Conservation (phyloP, 176 grass and related monocot genomes). For the Oryza punctata region DNA sequence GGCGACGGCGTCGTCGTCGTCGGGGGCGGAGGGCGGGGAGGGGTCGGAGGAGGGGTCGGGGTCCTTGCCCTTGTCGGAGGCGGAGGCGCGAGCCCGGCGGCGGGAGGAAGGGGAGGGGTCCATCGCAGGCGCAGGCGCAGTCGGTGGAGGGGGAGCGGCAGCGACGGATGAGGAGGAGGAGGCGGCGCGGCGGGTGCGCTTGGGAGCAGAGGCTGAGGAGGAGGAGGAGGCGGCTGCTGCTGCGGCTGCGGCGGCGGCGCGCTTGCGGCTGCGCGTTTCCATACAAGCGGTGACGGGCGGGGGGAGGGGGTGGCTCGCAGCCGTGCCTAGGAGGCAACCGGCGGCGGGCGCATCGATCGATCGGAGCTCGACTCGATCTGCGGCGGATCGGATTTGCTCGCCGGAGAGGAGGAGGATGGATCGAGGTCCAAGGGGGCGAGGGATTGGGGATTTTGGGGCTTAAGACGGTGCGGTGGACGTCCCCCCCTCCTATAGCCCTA, state of each 20-base stretch:
- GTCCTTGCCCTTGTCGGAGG: constrained; percentile 80
- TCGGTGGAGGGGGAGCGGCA: not conserved
- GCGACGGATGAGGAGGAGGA: constrained; percentile 45
- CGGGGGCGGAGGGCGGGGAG: constrained; percentile 24
- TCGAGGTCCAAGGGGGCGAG: not conserved
- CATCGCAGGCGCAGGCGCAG: not conserved
- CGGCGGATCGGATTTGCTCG: not conserved
- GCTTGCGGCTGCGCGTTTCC: constrained; percentile 99
- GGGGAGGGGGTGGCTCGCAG: constrained; percentile 17
- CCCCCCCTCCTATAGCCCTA: too few relatives aligned
- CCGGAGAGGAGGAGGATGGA: not conserved
- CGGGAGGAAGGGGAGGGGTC: constrained; percentile 60
- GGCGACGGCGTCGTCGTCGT: constrained; percentile 49
- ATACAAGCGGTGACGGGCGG: constrained; percentile 52
- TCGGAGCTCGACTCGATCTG: not conserved
- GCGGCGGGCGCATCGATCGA: constrained; percentile 30
- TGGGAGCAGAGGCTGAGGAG: constrained; percentile 33
- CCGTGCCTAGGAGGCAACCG: constrained; percentile 45
- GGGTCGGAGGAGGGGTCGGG: constrained; percentile 49
- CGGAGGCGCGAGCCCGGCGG: constrained; percentile 43
- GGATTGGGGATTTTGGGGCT: not conserved
- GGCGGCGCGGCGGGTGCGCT: constrained; percentile 65
- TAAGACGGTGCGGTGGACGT: not conserved
- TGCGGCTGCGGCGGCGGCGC: constrained; percentile 45
- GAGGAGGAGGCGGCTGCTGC: constrained; percentile 41